Evolutionary conservation across 2,329 filamentous ascomycete species (phyloP).

Genomic region (Fonsecaea pugnacius): DNA sequence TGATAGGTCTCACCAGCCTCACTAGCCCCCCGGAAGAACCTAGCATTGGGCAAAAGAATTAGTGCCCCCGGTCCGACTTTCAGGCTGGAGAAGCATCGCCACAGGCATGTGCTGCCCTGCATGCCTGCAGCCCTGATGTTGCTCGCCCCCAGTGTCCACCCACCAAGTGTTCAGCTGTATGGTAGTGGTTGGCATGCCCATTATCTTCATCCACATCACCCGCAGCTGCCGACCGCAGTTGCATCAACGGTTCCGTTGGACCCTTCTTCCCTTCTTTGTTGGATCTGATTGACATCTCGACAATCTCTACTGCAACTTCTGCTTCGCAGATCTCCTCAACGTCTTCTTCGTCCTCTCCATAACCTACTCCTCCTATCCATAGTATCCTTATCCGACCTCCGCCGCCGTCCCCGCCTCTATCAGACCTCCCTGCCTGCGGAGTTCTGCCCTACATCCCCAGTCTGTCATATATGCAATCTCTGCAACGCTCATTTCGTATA

Average conservation of each 20-base stretch:
- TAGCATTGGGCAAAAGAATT: background rate
- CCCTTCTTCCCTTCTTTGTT: constrained; percentile 11
- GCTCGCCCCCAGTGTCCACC: background rate
- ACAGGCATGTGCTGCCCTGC: constrained; percentile 5
- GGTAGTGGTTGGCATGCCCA: constrained; percentile 2
- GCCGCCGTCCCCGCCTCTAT: background rate
- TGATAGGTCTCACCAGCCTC: background rate
- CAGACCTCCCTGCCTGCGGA: background rate
- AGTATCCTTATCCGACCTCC: constrained; percentile 7
- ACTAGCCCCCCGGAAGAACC: background rate
- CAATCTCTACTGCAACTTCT: constrained; percentile 11
- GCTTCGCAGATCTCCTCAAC: constrained; percentile 15
- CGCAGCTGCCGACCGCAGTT: background rate
- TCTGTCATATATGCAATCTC: background rate
- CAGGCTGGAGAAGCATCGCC: constrained; percentile 13
- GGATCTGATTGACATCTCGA: constrained; percentile 19
- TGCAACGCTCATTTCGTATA: background rate
- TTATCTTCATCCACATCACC: background rate
- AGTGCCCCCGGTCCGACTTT: background rate
- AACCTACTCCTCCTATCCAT: constrained; percentile 1
- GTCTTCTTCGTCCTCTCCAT: constrained; percentile 3
- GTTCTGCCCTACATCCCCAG: background rate
- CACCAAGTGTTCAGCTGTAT: background rate
- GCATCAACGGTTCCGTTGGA: constrained; percentile 23
- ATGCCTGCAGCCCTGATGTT: background rate